Evolutionary conservation across 192 early-diverging fungal genomes (phyloP).

Genomic region (Anaeromyces robustus): DNA sequence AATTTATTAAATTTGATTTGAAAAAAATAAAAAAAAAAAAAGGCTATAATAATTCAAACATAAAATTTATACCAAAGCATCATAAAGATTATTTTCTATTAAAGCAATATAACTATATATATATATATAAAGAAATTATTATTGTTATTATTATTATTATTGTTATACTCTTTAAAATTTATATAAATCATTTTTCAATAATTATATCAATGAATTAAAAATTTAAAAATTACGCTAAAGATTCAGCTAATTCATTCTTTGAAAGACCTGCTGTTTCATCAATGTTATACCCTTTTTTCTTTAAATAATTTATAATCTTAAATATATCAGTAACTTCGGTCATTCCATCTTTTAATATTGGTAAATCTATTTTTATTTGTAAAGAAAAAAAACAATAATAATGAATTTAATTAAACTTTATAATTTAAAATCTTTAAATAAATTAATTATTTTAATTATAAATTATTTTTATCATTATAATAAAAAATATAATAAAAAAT

Average conservation of each 20-base stretch:
- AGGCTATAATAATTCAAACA: too few relatives aligned
- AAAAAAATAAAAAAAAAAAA: too few relatives aligned
- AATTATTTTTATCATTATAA: too few relatives aligned
- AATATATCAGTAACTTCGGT: background rate
- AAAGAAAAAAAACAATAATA: background rate
- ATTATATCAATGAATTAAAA: too few relatives aligned
- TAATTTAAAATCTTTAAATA: too few relatives aligned
- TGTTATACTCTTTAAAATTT: too few relatives aligned
- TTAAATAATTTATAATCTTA: background rate
- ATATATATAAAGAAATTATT: background rate
- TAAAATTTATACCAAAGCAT: conserved; percentile 45
- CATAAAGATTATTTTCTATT: conserved; percentile 60
- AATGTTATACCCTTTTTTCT: background rate
- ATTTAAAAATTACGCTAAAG: conserved; percentile 29
- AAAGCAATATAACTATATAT: conserved; percentile 40
- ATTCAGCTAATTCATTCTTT: conserved; percentile 18
- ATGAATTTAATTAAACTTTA: too few relatives aligned
- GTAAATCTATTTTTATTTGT: background rate
- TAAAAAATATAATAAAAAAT: background rate
- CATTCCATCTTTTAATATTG: background rate
- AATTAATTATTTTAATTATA: too few relatives aligned
- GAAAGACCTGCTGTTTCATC: background rate
- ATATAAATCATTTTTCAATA: too few relatives aligned
- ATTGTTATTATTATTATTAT: background rate
- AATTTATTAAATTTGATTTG: too few relatives aligned